phyloP scores from a whole-genome alignment of 2,329 filamentous ascomycete genomes.

The Proliferodiscus dingleyae region DNA sequence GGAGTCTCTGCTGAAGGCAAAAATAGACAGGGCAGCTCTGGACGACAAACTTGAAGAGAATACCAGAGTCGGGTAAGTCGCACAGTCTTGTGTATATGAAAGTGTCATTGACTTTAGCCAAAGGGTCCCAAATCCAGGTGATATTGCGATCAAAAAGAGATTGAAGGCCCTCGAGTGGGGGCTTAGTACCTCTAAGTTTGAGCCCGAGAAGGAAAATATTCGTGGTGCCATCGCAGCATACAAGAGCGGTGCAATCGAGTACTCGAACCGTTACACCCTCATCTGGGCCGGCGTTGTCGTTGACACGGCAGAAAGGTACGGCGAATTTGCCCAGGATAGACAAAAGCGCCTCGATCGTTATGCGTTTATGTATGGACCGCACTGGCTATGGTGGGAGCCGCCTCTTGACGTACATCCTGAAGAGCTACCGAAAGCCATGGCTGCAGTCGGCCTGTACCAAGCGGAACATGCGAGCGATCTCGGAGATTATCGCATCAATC shows the following conservation, averaged over 20 bases:
- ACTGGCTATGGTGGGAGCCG: conserved; percentile 44
- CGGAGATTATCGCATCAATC: conserved; percentile 12
- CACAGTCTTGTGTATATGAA: not conserved
- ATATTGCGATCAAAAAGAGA: conserved; percentile 31
- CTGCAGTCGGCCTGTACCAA: conserved; percentile 4
- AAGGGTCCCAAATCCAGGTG: conserved; percentile 7
- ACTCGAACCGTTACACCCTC: conserved; percentile 37
- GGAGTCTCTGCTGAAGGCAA: conserved; percentile 8
- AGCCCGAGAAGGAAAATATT: conserved; percentile 39
- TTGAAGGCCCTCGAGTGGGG: conserved; percentile 31
- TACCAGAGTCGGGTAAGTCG: conserved; percentile 23
- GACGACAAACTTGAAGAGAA: conserved; percentile 33
- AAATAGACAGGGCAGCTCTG: conserved; percentile 18
- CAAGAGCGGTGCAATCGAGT: conserved; percentile 36
- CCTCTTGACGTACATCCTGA: conserved; percentile 32
- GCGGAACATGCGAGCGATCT: conserved; percentile 2
- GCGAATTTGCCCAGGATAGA: conserved; percentile 37
- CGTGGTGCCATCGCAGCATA: conserved; percentile 39
- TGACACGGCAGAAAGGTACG: conserved; percentile 36
- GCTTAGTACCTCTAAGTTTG: conserved; percentile 32
- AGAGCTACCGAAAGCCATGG: not conserved
- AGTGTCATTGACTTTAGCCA: conserved; percentile 10
- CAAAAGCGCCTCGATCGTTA: conserved; percentile 37
- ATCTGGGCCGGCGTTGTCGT: conserved; percentile 41
- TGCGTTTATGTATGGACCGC: conserved; percentile 32